A percentile compares a stretch with the other conserved stretches of the same genome.
Conservation (phyloP, 352 stramenopile genomes). For the Achlya hypogyna region DNA sequence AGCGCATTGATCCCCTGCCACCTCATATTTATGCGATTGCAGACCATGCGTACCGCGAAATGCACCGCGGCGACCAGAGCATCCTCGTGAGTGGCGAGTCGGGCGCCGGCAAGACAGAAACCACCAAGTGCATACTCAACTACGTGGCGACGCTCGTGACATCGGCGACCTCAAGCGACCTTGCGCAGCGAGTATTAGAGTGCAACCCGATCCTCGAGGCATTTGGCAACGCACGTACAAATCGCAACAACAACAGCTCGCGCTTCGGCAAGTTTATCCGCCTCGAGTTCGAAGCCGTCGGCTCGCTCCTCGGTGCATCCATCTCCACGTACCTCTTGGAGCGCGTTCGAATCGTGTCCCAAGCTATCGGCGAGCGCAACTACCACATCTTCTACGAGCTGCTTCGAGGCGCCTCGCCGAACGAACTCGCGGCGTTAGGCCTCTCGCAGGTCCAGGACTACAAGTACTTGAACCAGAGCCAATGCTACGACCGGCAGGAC, state of each 20-base stretch:
- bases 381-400: constrained; percentile 99
- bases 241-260: constrained; percentile 95
- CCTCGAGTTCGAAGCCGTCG: constrained; percentile 72
- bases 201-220: constrained; percentile 94
- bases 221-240: constrained; percentile 92
- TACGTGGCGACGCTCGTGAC: constrained; percentile 88
- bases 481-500: constrained; percentile 60
- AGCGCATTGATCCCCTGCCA: constrained; percentile 48
- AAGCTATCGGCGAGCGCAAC: constrained; percentile 91
- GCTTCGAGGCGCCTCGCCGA: constrained; percentile 53
- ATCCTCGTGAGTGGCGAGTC: constrained; percentile 95
- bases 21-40: constrained; percentile 83
- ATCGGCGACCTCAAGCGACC: constrained; percentile 23
- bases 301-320: constrained; percentile 69
- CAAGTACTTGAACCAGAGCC: constrained; percentile 78
- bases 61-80: constrained; percentile 80
- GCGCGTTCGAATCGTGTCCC: constrained; percentile 90
- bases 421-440: constrained; percentile 39
- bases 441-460: constrained; percentile 49
- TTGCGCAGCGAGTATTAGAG: constrained; percentile 77
- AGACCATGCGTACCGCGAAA: constrained; percentile 79
- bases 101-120: constrained; percentile 94
- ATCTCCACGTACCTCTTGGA: constrained; percentile 94
- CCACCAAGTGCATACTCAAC: constrained; percentile 96
- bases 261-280: constrained; percentile 97